A percentile compares a stretch with the other conserved stretches of the same genome.
These are phyloP conservation scores for Diplocarpon rosae DNA, from an alignment of 2,329 filamentous ascomycete genomes.

Conservation along the genomic window DNA sequence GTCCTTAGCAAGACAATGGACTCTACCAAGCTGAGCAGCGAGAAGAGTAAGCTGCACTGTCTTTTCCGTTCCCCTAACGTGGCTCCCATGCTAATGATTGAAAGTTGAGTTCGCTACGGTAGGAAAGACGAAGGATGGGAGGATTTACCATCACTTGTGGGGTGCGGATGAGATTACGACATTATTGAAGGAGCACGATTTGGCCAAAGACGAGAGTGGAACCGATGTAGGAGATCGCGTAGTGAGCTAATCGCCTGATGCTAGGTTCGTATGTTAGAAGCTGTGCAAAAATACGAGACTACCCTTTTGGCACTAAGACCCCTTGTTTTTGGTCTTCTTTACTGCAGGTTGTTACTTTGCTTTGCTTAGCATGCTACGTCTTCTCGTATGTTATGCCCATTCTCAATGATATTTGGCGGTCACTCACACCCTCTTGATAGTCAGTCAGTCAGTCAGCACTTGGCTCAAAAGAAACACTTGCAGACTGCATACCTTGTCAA, in stretches of 20 bases:
- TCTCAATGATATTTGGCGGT: no score
- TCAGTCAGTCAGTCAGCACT: no score
- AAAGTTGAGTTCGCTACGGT: slow-evolving; percentile 97
- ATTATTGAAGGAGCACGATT: slow-evolving; percentile 85
- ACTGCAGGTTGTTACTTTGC: no score
- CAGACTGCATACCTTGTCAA: no score
- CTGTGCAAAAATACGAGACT: slow-evolving; percentile 22
- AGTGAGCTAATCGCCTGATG: slow-evolving; percentile 20
- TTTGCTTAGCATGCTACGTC: no score
- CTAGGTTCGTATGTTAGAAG: slow-evolving; percentile 3
- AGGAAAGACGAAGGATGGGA: slow-evolving; percentile 85
- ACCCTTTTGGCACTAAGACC: slow-evolving; percentile 3
- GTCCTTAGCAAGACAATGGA: slow-evolving; percentile 99
- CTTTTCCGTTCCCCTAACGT: neutral
- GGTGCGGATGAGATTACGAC: slow-evolving; percentile 91
- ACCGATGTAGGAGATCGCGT: slow-evolving; percentile 25
- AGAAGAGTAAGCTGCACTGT: slow-evolving; percentile 77
- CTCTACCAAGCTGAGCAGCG: slow-evolving; percentile 94
- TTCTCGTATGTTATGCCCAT: no score
- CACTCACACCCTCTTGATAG: no score
- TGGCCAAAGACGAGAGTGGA: slow-evolving; percentile 66
- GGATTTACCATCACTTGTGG: slow-evolving; percentile 98
- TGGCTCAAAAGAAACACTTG: no score
- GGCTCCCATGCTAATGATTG: slow-evolving; percentile 12
- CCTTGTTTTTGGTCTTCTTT: neutral